A percentile compares a stretch with the other conserved stretches of the same genome.
Evolutionary conservation across 2,329 filamentous ascomycete species (phyloP).

Genomic region (Coleophoma eucalyptorum): DNA sequence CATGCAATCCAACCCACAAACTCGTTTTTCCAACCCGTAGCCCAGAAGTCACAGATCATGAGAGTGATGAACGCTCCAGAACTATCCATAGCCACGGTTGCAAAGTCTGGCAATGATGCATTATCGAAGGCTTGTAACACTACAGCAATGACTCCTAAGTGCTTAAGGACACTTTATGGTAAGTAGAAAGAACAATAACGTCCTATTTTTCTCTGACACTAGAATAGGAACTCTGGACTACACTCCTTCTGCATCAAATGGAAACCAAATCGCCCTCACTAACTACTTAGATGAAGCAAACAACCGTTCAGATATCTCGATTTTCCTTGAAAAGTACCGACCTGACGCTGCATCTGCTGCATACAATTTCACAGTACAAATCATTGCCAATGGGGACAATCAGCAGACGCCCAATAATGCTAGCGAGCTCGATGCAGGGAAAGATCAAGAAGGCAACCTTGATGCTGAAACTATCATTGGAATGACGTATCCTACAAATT

Average conservation of each 20-base stretch:
- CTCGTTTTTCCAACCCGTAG: conserved; percentile 46
- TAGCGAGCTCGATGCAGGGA: conserved; percentile 5
- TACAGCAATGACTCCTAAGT: neutral
- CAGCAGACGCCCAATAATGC: conserved; percentile 3
- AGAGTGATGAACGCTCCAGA: neutral
- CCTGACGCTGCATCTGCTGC: neutral
- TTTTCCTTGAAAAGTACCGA: conserved; percentile 1
- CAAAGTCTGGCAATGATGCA: neutral
- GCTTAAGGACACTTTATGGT: conserved; percentile 3
- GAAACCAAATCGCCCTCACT: conserved; percentile 3
- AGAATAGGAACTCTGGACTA: neutral
- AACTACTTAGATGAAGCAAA: conserved; percentile 4
- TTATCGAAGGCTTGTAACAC: neutral
- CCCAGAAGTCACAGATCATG: neutral
- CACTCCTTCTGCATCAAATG: neutral
- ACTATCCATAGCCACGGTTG: neutral
- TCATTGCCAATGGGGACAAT: conserved; percentile 5
- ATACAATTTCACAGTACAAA: neutral
- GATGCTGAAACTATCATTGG: conserved; percentile 53
- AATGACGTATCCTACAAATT: conserved; percentile 47
- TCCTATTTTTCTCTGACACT: neutral
- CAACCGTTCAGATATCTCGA: neutral
- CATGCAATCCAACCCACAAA: conserved; percentile 58
- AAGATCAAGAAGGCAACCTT: conserved; percentile 46
- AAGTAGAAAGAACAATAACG: neutral